A percentile compares a stretch with the other conserved stretches of the same genome.
Conservation (phyloP, 345 rosid genomes). For the Gossypium australe region DNA sequence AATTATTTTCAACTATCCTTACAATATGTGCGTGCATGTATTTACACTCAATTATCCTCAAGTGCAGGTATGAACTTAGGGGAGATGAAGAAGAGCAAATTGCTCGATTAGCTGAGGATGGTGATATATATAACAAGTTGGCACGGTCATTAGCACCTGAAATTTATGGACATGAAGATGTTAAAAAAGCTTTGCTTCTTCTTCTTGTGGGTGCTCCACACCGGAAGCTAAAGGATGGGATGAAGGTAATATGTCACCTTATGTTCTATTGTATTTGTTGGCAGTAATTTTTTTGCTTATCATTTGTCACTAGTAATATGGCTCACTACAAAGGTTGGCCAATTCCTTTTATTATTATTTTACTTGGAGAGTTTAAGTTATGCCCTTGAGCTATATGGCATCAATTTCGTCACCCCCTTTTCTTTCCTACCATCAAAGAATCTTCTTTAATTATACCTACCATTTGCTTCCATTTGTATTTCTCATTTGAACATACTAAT, state of each 20-base stretch:
- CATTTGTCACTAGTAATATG: background rate
- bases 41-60: background rate
- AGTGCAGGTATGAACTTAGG: conserved; percentile 71
- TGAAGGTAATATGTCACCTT: conserved; percentile 58
- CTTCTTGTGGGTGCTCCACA: conserved; percentile 98
- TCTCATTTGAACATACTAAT: background rate
- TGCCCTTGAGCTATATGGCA: background rate
- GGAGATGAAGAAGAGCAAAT: conserved; percentile 90
- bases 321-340: background rate
- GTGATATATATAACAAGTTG: conserved; percentile 91
- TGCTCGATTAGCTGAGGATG: conserved; percentile 86
- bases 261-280: background rate
- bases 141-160: conserved; percentile 91
- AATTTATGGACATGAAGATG: conserved; percentile 98
- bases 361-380: conserved; percentile 9
- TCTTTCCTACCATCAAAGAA: background rate
- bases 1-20: background rate
- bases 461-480: background rate
- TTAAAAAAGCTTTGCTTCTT: conserved; percentile 89
- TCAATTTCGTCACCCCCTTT: background rate
- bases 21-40: background rate
- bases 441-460: background rate
- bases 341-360: background rate
- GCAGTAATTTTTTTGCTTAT: background rate
- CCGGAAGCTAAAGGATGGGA: conserved; percentile 88